Percentiles rank a stretch among this genome's conserved stretches.
These are phyloP conservation scores for Sophora flavescens DNA, from an alignment of 306 rosid genomes.

Conservation along the genomic window DNA sequence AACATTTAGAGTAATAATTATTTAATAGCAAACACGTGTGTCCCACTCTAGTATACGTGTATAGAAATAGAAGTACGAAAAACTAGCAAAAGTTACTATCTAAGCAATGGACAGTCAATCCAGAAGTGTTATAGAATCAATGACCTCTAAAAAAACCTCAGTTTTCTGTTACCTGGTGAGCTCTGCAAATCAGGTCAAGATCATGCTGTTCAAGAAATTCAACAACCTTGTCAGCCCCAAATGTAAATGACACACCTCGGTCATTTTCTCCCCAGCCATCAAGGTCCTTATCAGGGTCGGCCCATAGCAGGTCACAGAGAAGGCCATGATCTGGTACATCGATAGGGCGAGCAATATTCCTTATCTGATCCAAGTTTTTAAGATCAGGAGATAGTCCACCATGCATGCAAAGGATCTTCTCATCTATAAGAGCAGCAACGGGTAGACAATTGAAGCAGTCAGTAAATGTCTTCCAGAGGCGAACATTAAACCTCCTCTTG, in stretches of 20 bases:
- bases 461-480: conserved; percentile 82
- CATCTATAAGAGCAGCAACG: conserved; percentile 85
- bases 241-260: conserved; percentile 85
- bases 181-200: conserved; percentile 84
- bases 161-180: conserved; percentile 71
- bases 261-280: conserved; percentile 95
- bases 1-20: conserved; percentile 1
- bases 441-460: conserved; percentile 86
- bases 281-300: conserved; percentile 88
- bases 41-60: conserved; percentile 13
- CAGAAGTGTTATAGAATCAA: conserved; percentile 18
- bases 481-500: conserved; percentile 84
- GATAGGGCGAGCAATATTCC: conserved; percentile 81
- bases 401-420: conserved; percentile 91
- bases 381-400: conserved; percentile 86
- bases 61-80: conserved; percentile 26
- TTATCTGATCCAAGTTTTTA: conserved; percentile 75
- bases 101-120: conserved; percentile 11
- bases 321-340: conserved; percentile 91
- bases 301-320: conserved; percentile 88
- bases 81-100: conserved; percentile 3
- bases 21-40: conserved; percentile 10
- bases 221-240: conserved; percentile 85
- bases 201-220: conserved; percentile 82
- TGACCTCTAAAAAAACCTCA: conserved; percentile 16